Percentiles rank a stretch among this genome's conserved stretches.
Evolutionary conservation across 2,329 filamentous ascomycete species (phyloP).

Genomic region (Talaromyces sp.): DNA sequence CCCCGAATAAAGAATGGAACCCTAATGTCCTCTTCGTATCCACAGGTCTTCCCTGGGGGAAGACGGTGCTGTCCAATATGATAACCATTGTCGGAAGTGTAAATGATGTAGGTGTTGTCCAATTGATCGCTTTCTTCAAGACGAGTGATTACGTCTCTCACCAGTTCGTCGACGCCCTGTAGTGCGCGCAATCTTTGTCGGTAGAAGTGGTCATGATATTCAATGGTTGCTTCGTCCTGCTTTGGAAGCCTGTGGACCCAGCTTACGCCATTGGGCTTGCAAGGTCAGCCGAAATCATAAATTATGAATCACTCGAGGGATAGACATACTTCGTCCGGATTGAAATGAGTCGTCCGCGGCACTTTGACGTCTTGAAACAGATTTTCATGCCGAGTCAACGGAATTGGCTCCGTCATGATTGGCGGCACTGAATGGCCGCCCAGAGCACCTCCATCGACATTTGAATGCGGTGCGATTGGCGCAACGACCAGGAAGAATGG

Average conservation of each 20-base stretch:
- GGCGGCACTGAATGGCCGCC: conserved; percentile 25
- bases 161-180: conserved; percentile 55
- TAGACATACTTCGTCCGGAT: conserved; percentile 53
- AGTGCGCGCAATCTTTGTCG: conserved; percentile 49
- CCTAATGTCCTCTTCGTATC: conserved; percentile 59
- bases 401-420: conserved; percentile 52
- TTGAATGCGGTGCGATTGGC: conserved; percentile 65
- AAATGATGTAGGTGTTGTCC: conserved; percentile 60
- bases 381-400: conserved; percentile 59
- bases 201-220: conserved; percentile 54
- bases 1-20: conserved; percentile 60
- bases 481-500: conserved; percentile 68
- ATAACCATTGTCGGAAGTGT: conserved; percentile 60
- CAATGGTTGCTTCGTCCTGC: conserved; percentile 47
- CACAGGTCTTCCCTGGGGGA: conserved; percentile 57
- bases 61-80: conserved; percentile 60
- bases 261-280: conserved; percentile 42
- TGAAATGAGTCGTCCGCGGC: conserved; percentile 64
- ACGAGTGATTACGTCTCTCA: conserved; percentile 45
- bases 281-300: background rate
- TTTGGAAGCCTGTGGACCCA: conserved; percentile 46
- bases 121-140: conserved; percentile 43
- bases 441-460: conserved; percentile 42
- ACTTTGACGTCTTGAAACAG: conserved; percentile 60
- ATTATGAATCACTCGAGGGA: background rate